These are phyloP conservation scores for Fusarium pininemorale DNA, from an alignment of 2,329 filamentous ascomycete genomes.

Conservation along the genomic window DNA sequence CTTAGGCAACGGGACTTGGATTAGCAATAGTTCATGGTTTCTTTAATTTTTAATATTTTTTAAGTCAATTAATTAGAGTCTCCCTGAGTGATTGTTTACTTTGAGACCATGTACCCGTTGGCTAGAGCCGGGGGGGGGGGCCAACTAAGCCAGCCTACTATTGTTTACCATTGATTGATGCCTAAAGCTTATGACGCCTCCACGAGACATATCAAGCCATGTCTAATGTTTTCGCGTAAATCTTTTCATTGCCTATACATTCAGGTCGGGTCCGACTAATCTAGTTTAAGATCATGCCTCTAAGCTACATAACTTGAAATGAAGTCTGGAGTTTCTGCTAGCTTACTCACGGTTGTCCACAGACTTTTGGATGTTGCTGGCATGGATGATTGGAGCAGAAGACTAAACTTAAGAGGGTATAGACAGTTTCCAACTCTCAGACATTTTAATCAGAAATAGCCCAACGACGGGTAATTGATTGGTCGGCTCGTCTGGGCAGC, in stretches of 20 bases:
- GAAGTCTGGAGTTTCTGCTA: too few relatives aligned
- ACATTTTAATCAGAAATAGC: not conserved
- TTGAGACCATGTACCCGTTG: too few relatives aligned
- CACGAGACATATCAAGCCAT: too few relatives aligned
- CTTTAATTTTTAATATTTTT: slow-evolving; percentile 24
- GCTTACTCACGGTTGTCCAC: fast-evolving
- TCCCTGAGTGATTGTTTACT: fast-evolving
- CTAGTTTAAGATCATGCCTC: too few relatives aligned
- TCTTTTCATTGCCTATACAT: fast-evolving
- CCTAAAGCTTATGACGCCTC: too few relatives aligned
- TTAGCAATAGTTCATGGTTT: slow-evolving; percentile 8
- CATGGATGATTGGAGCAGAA: too few relatives aligned
- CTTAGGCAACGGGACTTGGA: not conserved
- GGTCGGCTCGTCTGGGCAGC: not conserved
- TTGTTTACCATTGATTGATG: too few relatives aligned
- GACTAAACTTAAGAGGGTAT: not conserved
- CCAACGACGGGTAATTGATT: not conserved
- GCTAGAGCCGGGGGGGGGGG: too few relatives aligned
- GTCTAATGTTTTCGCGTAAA: not conserved
- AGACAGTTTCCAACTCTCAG: not conserved
- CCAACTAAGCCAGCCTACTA: too few relatives aligned
- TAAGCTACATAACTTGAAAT: too few relatives aligned
- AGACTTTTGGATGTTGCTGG: too few relatives aligned
- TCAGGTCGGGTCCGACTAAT: fast-evolving
- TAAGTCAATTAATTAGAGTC: not conserved